Evolutionary conservation across 768 basidiomycete species (phyloP), one percentile per base, ranked within the genome.

Genomic region (Hydnomerulius pinastri): DNA sequence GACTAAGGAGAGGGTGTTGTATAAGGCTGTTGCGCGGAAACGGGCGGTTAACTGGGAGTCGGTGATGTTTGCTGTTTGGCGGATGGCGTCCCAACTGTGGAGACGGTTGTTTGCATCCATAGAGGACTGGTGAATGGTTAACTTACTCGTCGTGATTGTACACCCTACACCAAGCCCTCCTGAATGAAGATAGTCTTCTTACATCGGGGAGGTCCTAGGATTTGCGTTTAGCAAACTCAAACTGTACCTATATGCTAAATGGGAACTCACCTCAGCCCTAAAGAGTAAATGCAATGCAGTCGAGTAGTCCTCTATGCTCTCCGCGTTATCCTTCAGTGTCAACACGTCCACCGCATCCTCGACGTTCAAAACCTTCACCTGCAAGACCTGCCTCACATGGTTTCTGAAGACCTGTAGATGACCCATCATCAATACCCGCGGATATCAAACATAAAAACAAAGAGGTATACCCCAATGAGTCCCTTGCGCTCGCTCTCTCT

Each of bases 71-170:
- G 78, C 73, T 0, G 92, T 94, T 62, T 83, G 81, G 17, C 83
- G 79, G 38, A 98, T 85, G 8, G 70, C 65, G 43, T 82, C 71
- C 93, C 94, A 98, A 64, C 92, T 95, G 52, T 36, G 44, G 18
- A 47, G 32, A 38, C 32, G n/a, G 29, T 2, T 47, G 25, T 36
- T 52, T 27, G 7, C 17, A 28, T 11, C 20, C 30, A 20, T 20
- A 5, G 17, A 38, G 7, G 15, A 12, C 0, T 21, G 43, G 37
- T 13, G n/a, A 37, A 20, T 12, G 25, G 39, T 45, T 52, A 42
- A 76, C 86, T 53, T 67, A 96, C 94, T 97, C 82, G 65, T 98
- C 93, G 43, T 91, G 86, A 44, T 88, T 77, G 63, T 90, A 96
- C 39, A 96, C 80, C 25, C 95, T 77, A 29, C 95, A 80, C 95